Evolutionary conservation across 176 grass and related monocot genomes (phyloP), one percentile per base, ranked within the genome.

Genomic region (Oryza nivara): DNA sequence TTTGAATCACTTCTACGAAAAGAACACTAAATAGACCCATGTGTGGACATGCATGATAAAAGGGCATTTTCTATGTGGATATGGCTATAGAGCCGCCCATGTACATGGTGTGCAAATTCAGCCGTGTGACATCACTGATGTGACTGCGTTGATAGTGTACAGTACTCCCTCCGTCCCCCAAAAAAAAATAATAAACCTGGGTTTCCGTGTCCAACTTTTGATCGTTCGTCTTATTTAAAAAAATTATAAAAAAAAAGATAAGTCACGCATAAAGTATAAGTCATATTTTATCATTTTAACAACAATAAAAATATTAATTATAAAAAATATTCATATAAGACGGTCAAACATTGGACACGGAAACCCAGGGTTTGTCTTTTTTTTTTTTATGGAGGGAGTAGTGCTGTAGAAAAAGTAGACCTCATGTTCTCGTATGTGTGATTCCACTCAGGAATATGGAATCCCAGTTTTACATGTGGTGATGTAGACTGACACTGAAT

Each of bases 401-500:
- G 48, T 82, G 71, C 70, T 3, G 6, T 23, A 80, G 35, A 23
- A 46, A 79, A 87, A 81, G 70, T 43, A 67, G 30, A 43, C 34
- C 32, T 2, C 68, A 30, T 58, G 54, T 58, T 8, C 54, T 58
- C 54, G 7, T 51, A 61, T n/a, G 19, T 65, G 30, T 40, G 22
- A 54, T 52, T 45, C 30, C 58, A 58, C 45, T 54, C 65, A 32
- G 15, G 28, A 73, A 25, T 19, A 56, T 63, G 61, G 22, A 60
- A 58, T 58, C 60, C n/a, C 30, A 43, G 14, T 49, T 69, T 10
- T 66, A 47, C 23, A 38, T 3, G 48, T 22, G 2, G 20, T 79
- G 74, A 46, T 63, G 69, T 79, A 28, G 67, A 90, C 79, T 22
- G 36, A 36, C 79, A 90, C 67, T 83, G 11, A 2, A 61, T 58